Percentiles rank a stretch among this genome's conserved stretches.
These are phyloP conservation scores for Stephanodiscus triporus DNA, from an alignment of 108 stramenopile genomes.

Conservation along the genomic window DNA sequence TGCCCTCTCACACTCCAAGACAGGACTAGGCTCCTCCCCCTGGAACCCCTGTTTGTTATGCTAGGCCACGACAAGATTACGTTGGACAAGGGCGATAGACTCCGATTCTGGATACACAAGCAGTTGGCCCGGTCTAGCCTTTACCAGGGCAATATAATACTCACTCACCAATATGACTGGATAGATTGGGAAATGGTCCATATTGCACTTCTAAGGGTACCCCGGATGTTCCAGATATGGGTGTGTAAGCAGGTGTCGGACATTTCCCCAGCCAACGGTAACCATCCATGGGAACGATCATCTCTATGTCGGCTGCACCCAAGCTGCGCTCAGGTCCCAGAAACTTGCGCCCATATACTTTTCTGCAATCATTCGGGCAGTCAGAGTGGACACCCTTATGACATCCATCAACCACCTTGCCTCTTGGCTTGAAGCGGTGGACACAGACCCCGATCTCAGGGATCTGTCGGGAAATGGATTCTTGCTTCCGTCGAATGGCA, in stretches of 20 bases:
- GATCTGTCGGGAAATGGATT: no score
- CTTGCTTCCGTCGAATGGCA: no score
- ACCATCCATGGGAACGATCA: conserved; percentile 1
- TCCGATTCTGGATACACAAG: conserved; percentile 16
- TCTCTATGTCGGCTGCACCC: background rate
- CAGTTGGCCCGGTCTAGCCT: background rate
- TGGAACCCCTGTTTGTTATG: conserved; percentile 12
- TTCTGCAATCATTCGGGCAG: background rate
- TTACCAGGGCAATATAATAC: background rate
- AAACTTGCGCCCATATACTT: no score
- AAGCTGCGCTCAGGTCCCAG: no score
- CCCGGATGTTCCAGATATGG: no score
- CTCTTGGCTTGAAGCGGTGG: no score
- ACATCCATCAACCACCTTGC: background rate
- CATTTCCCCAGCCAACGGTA: no score
- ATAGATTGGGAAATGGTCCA: conserved; percentile 3
- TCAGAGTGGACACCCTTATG: background rate
- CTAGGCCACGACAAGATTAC: conserved; percentile 26
- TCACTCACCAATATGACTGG: background rate
- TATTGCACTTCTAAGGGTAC: background rate
- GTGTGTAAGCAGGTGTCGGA: no score
- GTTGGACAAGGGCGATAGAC: background rate
- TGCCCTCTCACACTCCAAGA: no score
- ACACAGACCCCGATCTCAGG: no score
- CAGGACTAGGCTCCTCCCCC: no score